phyloP scores from a whole-genome alignment of 305 asterid genomes.

The Fraxinus xanthoxyloides region DNA sequence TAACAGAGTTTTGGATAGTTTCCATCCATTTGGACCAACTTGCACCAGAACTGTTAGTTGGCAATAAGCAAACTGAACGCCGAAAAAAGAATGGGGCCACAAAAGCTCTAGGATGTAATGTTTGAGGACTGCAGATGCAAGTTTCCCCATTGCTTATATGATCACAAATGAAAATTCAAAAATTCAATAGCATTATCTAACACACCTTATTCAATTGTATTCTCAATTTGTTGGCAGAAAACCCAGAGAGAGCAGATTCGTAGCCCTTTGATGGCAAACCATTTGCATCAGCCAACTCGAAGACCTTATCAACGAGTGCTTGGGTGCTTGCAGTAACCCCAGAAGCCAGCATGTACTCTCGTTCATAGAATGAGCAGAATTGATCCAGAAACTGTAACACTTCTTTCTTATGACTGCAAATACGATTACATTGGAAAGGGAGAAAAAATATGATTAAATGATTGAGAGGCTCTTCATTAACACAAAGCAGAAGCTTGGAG shows the following conservation, averaged over 20 bases:
- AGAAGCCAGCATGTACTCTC: constrained; percentile 48
- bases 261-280: constrained; percentile 67
- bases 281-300: constrained; percentile 78
- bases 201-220: constrained; percentile 68
- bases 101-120: neutral
- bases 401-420: constrained; percentile 81
- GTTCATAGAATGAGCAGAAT: constrained; percentile 73
- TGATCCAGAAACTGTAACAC: constrained; percentile 76
- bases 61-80: neutral
- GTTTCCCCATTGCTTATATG: constrained; percentile 8
- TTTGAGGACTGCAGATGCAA: neutral
- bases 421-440: constrained; percentile 9
- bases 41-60: neutral
- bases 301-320: constrained; percentile 57
- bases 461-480: constrained; percentile 7
- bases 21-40: neutral
- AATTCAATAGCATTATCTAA: constrained; percentile 14
- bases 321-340: constrained; percentile 51
- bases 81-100: neutral
- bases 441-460: neutral
- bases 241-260: constrained; percentile 57
- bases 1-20: neutral
- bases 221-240: constrained; percentile 52
- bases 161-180: constrained; percentile 5
- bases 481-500: neutral